These are phyloP conservation scores for Tympanopsis confertula DNA, from an alignment of 2,329 filamentous ascomycete genomes.

Conservation along the genomic window DNA sequence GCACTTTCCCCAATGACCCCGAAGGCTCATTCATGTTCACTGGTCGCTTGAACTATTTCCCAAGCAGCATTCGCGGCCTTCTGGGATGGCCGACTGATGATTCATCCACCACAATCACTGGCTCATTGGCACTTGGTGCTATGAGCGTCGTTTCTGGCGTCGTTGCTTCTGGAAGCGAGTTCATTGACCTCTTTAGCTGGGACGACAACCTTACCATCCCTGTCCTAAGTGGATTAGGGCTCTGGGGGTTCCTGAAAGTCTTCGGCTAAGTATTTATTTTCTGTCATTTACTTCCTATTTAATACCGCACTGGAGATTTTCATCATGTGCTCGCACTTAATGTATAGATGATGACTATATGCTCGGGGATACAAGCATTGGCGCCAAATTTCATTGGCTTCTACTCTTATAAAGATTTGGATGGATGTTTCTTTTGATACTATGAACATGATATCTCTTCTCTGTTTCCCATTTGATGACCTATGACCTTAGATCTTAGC, in stretches of 20 bases:
- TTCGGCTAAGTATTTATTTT: conserved; percentile 28
- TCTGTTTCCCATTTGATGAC: too few species aligned
- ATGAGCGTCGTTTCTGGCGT: conserved; percentile 51
- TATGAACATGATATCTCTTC: too few species aligned
- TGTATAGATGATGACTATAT: too few species aligned
- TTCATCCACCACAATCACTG: conserved; percentile 28
- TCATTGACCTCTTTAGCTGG: conserved; percentile 52
- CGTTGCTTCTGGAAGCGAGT: conserved; percentile 52
- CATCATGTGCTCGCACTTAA: too few species aligned
- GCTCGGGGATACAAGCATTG: too few species aligned
- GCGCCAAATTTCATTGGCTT: too few species aligned
- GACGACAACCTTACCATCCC: conserved; percentile 63
- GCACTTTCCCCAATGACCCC: conserved; percentile 30
- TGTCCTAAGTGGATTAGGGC: conserved; percentile 46
- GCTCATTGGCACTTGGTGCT: conserved; percentile 40
- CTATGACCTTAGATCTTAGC: too few species aligned
- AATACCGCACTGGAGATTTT: too few species aligned
- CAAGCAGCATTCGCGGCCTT: neutral
- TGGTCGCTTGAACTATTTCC: conserved; percentile 39
- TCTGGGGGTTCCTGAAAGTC: conserved; percentile 51
- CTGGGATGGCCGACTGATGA: neutral
- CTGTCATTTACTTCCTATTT: too few species aligned
- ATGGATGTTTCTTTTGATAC: too few species aligned
- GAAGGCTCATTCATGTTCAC: conserved; percentile 45
- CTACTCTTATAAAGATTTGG: too few species aligned